Percentiles rank a stretch among this genome's conserved stretches.
Evolutionary conservation across 768 basidiomycete genomes (phyloP).

Genomic region (Vararia minispora): DNA sequence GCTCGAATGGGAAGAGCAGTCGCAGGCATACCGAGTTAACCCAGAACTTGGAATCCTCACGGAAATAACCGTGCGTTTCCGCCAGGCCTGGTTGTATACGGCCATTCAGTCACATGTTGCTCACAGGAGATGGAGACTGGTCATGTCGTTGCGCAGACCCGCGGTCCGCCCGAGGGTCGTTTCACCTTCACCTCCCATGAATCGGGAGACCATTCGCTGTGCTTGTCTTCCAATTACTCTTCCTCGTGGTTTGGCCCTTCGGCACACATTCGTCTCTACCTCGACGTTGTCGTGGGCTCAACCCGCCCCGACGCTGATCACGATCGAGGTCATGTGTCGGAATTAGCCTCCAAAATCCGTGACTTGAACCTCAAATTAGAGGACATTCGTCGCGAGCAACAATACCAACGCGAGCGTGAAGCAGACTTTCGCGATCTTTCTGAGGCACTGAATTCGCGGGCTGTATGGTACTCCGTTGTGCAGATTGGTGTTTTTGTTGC

Average conservation of each 20-base stretch:
- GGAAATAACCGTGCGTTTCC: conserved; percentile 69
- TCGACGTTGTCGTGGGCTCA: conserved; percentile 87
- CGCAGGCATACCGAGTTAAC: conserved; percentile 59
- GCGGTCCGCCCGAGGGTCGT: conserved; percentile 81
- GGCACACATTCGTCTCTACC: conserved; percentile 87
- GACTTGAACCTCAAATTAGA: conserved; percentile 91
- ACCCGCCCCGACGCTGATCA: conserved; percentile 81
- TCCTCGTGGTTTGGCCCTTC: conserved; percentile 64
- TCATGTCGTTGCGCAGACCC: conserved; percentile 76
- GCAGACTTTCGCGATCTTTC: conserved; percentile 81
- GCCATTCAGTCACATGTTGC: not conserved
- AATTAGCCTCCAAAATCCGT: conserved; percentile 71
- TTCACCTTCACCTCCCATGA: conserved; percentile 99
- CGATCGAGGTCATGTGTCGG: conserved; percentile 76
- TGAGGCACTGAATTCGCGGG: conserved; percentile 81
- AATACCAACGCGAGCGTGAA: conserved; percentile 95
- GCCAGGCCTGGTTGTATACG: not conserved
- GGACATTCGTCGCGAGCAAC: conserved; percentile 90
- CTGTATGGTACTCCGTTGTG: conserved; percentile 88
- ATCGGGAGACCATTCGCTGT: conserved; percentile 94
- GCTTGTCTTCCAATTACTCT: conserved; percentile 82
- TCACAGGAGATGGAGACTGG: conserved; percentile 75
- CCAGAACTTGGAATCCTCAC: conserved; percentile 80
- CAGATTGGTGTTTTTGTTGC: conserved; percentile 78
- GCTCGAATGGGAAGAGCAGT: conserved; percentile 76